These are phyloP conservation scores for Neurospora discreta DNA, from an alignment of 495 filamentous ascomycete genomes.

Conservation along the genomic window DNA sequence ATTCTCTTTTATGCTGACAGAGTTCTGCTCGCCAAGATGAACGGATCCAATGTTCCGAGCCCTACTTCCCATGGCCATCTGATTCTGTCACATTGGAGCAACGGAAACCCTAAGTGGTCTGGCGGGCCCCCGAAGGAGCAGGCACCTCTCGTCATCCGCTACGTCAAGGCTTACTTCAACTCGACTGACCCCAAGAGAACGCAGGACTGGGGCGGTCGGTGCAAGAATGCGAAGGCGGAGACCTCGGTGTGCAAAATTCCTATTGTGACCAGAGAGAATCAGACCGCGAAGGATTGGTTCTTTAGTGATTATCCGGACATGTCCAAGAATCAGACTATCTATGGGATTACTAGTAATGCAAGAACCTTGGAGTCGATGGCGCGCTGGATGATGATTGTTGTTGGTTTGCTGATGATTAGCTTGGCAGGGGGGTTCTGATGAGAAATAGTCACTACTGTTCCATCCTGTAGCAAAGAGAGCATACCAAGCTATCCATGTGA, in stretches of 20 bases:
- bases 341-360: constrained; percentile 7
- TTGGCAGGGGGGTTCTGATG: constrained; percentile 8
- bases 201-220: constrained; percentile 36
- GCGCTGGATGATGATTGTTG: constrained; percentile 6
- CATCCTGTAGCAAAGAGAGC: not conserved
- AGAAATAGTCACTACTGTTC: not conserved
- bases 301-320: constrained; percentile 44
- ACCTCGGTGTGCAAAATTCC: constrained; percentile 49
- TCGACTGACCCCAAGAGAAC: constrained; percentile 37
- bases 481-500: not conserved
- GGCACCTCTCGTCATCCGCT: constrained; percentile 47
- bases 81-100: constrained; percentile 67
- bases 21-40: constrained; percentile 41
- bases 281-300: constrained; percentile 40
- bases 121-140: constrained; percentile 53
- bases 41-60: constrained; percentile 41
- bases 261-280: constrained; percentile 32
- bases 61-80: constrained; percentile 50
- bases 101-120: constrained; percentile 58
- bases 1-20: constrained; percentile 60
- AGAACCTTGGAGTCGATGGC: constrained; percentile 1
- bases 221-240: constrained; percentile 27
- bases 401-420: constrained; percentile 6
- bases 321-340: constrained; percentile 49
- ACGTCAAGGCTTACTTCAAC: constrained; percentile 73